A percentile compares a stretch with the other conserved stretches of the same genome.
Conservation (phyloP, 768 basidiomycete genomes). For the Kondoa malvinella region DNA sequence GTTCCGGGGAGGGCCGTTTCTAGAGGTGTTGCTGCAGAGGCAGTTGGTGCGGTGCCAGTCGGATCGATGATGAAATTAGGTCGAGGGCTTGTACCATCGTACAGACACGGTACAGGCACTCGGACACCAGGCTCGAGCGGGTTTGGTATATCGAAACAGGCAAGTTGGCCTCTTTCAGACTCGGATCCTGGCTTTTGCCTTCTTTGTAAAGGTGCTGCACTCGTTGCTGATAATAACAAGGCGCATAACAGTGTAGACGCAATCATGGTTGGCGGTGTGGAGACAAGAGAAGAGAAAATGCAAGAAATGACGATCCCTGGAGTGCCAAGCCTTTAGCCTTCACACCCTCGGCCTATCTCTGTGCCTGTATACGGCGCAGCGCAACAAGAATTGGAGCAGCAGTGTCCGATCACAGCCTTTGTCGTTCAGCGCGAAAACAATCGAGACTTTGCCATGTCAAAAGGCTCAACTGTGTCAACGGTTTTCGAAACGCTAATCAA, state of each 20-base stretch:
- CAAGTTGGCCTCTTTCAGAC: background rate
- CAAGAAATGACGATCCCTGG: too few relatives aligned
- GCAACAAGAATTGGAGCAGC: too few relatives aligned
- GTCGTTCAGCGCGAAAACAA: too few relatives aligned
- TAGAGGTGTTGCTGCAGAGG: background rate
- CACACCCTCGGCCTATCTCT: too few relatives aligned
- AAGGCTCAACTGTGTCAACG: too few relatives aligned
- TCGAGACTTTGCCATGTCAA: too few relatives aligned
- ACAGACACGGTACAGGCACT: background rate
- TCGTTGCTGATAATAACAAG: background rate
- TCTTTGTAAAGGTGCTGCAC: background rate
- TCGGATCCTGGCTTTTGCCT: background rate
- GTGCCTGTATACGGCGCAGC: too few relatives aligned
- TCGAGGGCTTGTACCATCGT: background rate
- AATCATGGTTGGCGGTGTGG: too few relatives aligned
- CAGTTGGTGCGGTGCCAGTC: background rate
- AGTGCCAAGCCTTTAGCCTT: too few relatives aligned
- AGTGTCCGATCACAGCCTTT: too few relatives aligned
- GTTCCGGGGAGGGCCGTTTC: background rate
- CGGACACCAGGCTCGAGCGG: background rate
- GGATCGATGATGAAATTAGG: background rate
- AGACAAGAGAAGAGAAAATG: too few relatives aligned
- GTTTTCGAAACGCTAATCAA: too few relatives aligned
- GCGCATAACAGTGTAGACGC: background rate
- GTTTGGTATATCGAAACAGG: background rate